Evolutionary conservation across 345 rosid species (phyloP), one percentile per base, ranked within the genome.

Genomic region (Sonneratia alba): DNA sequence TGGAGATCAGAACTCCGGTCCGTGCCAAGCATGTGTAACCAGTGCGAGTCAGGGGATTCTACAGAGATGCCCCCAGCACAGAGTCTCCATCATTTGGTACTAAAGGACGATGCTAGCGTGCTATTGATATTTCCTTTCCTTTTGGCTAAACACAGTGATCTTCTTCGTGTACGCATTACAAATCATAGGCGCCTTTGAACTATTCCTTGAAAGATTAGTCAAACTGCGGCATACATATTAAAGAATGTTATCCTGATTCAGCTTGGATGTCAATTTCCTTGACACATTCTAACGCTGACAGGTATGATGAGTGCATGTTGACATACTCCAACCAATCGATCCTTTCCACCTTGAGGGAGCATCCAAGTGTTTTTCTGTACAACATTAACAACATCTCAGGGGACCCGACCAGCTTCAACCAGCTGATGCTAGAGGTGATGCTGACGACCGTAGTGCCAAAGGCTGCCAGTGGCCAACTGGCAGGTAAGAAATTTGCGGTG

Each of bases 311-410:
- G 67, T 87, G 89, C 69, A 63, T 74, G 81, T 49, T 87, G 34
- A 81, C 81, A 15, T 89, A 84, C 70, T 82, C 88, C 21, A 83
- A 85, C 73, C 74, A 72, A 9, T 27, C 77, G n/a, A 64, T 84
- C 14, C 78, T 69, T 38, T 75, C 79, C 16, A 19, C 18, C 6
- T 12, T 77, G 65, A 85, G 78, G 70, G 22, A 55, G 21, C 18
- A 0, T 10, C 83, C 85, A 9, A 37, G 18, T 7, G 4, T 61
- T 14, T 65, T 72, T 68, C 6, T 75, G 34, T 40, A 40, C 18
- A 78, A 79, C 34, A 7, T 18, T 11, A 13, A 18, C 19, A 70
- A 76, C 72, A 77, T 73, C 53, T n/a, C 84, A n/a, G n/a, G n/a
- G 5, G 71, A 82, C 6, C 71, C 82, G 40, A 72, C 79, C 51